A percentile compares a stretch with the other conserved stretches of the same genome.
Evolutionary conservation across 2,329 filamentous ascomycete genomes (phyloP).

Genomic region (Lomentospora prolificans): DNA sequence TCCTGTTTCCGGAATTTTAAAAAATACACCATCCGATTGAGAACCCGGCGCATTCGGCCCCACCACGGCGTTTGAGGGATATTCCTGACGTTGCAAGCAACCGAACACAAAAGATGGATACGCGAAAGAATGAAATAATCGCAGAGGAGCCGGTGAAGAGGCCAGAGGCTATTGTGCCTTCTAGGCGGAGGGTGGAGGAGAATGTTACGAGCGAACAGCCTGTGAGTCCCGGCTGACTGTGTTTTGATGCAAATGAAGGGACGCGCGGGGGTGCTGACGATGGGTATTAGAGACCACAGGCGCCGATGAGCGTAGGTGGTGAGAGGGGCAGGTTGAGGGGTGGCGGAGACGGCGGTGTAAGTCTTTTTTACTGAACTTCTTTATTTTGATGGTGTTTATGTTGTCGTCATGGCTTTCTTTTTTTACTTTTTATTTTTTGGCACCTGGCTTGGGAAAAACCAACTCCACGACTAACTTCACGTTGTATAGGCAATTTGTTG

Average conservation of each 20-base stretch:
- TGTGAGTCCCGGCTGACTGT: too few species aligned
- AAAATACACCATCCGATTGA: too few species aligned
- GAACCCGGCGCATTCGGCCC: neutral
- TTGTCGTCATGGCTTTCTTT: too few species aligned
- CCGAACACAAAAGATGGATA: too few species aligned
- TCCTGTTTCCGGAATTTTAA: too few species aligned
- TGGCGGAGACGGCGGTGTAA: slow-evolving; percentile 25
- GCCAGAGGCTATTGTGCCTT: neutral
- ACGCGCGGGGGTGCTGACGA: too few species aligned
- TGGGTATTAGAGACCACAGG: neutral
- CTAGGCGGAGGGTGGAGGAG: neutral
- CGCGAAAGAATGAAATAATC: neutral
- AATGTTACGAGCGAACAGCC: neutral
- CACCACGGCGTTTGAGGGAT: neutral
- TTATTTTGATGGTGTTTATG: too few species aligned
- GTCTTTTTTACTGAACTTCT: slow-evolving; percentile 11
- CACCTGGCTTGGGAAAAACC: neutral
- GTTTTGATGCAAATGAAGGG: too few species aligned
- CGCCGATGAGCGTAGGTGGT: neutral
- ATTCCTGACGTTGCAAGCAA: too few species aligned
- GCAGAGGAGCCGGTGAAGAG: neutral
- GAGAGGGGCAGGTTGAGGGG: slow-evolving; percentile 15
- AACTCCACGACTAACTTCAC: neutral
- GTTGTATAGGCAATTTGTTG: slow-evolving; percentile 30
- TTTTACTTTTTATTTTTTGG: neutral